These are phyloP conservation scores for Lunularia cruciata DNA, from an alignment of 225 moss, liverwort and hornwort genomes.

Conservation along the genomic window DNA sequence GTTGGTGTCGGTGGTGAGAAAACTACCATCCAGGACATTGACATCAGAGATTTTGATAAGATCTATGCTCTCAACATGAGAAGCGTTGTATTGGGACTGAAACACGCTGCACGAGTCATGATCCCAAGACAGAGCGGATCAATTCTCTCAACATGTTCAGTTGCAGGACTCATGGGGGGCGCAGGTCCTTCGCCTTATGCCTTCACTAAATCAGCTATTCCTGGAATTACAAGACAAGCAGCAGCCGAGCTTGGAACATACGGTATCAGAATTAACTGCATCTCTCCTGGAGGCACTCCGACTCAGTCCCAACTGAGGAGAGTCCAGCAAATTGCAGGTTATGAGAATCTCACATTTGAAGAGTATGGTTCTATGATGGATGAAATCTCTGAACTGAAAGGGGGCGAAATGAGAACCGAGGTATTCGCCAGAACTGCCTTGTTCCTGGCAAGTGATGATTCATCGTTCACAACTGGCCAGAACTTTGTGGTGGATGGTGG, in stretches of 20 bases:
- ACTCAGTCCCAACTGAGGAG: not conserved
- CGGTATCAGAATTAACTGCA: conserved; percentile 23
- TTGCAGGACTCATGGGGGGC: conserved; percentile 12
- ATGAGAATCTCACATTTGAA: conserved; percentile 3
- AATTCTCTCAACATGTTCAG: not conserved
- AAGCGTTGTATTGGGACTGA: conserved; percentile 7
- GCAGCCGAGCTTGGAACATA: conserved; percentile 14
- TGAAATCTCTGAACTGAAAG: conserved; percentile 15
- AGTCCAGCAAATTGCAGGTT: not conserved
- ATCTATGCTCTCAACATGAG: conserved; percentile 10
- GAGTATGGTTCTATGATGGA: conserved; percentile 14
- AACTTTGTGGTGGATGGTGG: conserved; percentile 25
- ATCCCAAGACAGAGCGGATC: conserved; percentile 9
- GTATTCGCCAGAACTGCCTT: conserved; percentile 7
- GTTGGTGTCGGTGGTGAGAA: not conserved
- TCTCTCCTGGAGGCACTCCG: conserved; percentile 11
- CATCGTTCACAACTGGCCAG: conserved; percentile 21
- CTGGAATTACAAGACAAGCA: conserved; percentile 8
- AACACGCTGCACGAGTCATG: conserved; percentile 24
- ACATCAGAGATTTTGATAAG: conserved; percentile 20
- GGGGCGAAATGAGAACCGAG: conserved; percentile 10
- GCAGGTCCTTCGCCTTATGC: conserved; percentile 8
- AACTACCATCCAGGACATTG: not conserved
- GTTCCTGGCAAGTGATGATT: conserved; percentile 16
- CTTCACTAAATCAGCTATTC: conserved; percentile 18